These are phyloP conservation scores for Serendipita sp. DNA, from an alignment of 768 basidiomycete genomes.

Conservation along the genomic window DNA sequence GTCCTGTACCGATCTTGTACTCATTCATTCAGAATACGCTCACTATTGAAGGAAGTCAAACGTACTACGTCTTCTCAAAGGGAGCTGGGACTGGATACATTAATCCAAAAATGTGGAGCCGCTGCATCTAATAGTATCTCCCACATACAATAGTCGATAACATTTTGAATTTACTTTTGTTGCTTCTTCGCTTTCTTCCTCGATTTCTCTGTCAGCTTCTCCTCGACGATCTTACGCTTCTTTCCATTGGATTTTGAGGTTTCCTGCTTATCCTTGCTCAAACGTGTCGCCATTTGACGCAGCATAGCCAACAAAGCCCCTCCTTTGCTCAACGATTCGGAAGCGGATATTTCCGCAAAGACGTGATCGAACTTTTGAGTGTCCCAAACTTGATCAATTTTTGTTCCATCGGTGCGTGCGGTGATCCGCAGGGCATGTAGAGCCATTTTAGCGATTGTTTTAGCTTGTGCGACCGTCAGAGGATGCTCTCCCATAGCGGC, in stretches of 20 bases:
- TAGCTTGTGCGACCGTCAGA: conserved; percentile 49
- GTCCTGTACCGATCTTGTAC: neutral
- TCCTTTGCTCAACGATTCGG: conserved; percentile 21
- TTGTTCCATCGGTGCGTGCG: conserved; percentile 27
- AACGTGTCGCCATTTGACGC: conserved; percentile 14
- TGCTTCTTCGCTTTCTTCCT: conserved; percentile 20
- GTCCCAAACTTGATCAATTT: conserved; percentile 39
- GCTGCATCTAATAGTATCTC: too few species aligned
- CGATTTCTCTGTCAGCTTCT: conserved; percentile 11
- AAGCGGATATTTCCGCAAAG: conserved; percentile 29
- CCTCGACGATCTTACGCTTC: conserved; percentile 16
- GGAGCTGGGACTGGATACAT: neutral
- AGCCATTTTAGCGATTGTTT: conserved; percentile 63
- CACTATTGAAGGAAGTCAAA: neutral
- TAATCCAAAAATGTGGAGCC: too few species aligned
- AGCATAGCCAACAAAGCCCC: neutral
- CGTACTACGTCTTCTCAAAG: neutral
- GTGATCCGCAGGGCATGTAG: conserved; percentile 51
- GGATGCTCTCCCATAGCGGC: conserved; percentile 33
- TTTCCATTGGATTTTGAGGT: conserved; percentile 16
- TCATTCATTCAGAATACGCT: neutral
- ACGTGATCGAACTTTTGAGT: conserved; percentile 40
- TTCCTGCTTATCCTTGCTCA: neutral
- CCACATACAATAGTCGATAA: too few species aligned
- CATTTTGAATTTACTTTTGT: conserved; percentile 4